phyloP scores from a whole-genome alignment of 2,329 filamentous ascomycete genomes.

The Apiospora aurea region DNA sequence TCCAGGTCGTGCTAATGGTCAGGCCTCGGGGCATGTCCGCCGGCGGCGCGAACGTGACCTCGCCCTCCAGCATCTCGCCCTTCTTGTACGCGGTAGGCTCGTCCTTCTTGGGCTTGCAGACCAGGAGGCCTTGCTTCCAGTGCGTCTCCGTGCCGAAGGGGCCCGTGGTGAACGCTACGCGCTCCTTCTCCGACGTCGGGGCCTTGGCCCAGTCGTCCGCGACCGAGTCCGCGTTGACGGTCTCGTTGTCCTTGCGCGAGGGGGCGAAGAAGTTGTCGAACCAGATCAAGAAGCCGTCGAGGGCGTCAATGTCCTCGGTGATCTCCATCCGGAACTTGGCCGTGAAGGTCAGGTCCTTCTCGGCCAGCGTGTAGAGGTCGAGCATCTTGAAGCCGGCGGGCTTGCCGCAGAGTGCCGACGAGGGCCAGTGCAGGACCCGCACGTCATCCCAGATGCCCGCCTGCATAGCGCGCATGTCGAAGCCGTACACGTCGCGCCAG shows the following conservation, averaged over 20 bases:
- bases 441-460: slow-evolving; percentile 81
- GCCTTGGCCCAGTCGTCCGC: slow-evolving; percentile 67
- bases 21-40: slow-evolving; percentile 74
- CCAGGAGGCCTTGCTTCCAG: slow-evolving; percentile 85
- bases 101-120: slow-evolving; percentile 62
- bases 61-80: slow-evolving; percentile 67
- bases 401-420: slow-evolving; percentile 63
- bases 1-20: slow-evolving; percentile 71
- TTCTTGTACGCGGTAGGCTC: slow-evolving; percentile 57
- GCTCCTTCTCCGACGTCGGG: slow-evolving; percentile 53
- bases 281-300: slow-evolving; percentile 93
- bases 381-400: slow-evolving; percentile 75
- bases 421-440: slow-evolving; percentile 76
- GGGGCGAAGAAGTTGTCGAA: slow-evolving; percentile 93
- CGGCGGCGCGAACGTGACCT: slow-evolving; percentile 74
- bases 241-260: slow-evolving; percentile 53
- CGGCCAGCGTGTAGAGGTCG: slow-evolving; percentile 75
- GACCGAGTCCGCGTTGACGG: slow-evolving; percentile 57
- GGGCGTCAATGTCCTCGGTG: slow-evolving; percentile 65
- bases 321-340: slow-evolving; percentile 70
- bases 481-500: slow-evolving; percentile 94
- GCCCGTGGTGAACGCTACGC: slow-evolving; percentile 88
- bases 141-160: slow-evolving; percentile 81
- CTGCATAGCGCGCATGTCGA: slow-evolving; percentile 93
- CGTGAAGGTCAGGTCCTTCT: slow-evolving; percentile 78